Evolutionary conservation across 139 green algal species (phyloP).

Genomic region (Micractinium sp.): DNA sequence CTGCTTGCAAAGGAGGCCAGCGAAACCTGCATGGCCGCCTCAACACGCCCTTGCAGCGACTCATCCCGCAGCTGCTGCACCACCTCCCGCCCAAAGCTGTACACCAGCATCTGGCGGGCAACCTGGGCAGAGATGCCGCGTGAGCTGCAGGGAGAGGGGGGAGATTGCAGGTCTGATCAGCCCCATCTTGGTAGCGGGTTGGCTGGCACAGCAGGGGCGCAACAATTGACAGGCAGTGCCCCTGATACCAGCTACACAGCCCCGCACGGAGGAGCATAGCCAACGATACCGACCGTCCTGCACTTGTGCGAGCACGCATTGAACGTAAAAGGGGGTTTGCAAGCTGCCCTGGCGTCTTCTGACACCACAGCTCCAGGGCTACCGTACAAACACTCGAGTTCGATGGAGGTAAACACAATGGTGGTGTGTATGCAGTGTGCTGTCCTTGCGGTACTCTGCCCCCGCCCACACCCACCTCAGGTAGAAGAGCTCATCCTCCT

Average conservation of each 20-base stretch:
- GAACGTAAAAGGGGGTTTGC: neutral
- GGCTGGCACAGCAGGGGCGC: too few relatives aligned
- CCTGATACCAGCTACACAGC: too few relatives aligned
- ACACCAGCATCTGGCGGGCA: constrained; percentile 86
- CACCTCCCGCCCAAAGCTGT: constrained; percentile 90
- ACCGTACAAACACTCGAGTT: neutral
- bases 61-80: constrained; percentile 62
- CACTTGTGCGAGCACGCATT: neutral
- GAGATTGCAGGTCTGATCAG: neutral
- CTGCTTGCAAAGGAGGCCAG: constrained; percentile 9
- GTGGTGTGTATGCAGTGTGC: neutral
- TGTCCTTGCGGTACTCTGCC: neutral
- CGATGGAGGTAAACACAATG: neutral
- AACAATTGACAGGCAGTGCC: too few relatives aligned
- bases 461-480: constrained; percentile 66
- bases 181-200: neutral
- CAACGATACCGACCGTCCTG: neutral
- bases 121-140: constrained; percentile 73
- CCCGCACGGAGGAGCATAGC: too few relatives aligned
- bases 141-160: too few relatives aligned
- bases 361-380: neutral
- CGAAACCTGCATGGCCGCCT: constrained; percentile 22
- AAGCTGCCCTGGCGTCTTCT: neutral
- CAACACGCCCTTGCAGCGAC: constrained; percentile 44
- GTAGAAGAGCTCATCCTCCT: constrained; percentile 99